phyloP scores from a whole-genome alignment of 75 land plant species.

The Sequoia sempervirens region DNA sequence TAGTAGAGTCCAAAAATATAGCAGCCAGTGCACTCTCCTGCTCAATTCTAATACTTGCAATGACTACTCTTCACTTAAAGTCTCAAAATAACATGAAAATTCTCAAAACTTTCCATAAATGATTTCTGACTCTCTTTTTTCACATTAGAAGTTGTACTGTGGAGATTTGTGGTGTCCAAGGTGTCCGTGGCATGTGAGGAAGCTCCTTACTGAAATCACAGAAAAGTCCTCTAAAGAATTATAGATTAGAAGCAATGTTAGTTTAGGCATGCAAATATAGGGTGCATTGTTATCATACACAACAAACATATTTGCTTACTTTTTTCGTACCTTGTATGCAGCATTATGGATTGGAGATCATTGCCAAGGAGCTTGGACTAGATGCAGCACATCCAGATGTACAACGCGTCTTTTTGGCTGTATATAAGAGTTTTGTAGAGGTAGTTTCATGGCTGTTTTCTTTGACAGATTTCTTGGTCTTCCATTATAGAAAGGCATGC shows the following conservation, averaged over 20 bases:
- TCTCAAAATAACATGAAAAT: conserved; percentile 52
- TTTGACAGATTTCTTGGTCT: not conserved
- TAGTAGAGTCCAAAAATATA: conserved; percentile 65
- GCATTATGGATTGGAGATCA: conserved; percentile 91
- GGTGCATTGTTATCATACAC: not conserved
- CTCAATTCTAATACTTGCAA: conserved; percentile 76
- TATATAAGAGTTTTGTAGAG: conserved; percentile 96
- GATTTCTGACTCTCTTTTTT: conserved; percentile 53
- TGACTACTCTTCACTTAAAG: conserved; percentile 26
- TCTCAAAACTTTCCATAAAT: conserved; percentile 79
- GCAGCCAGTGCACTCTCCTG: conserved; percentile 65
- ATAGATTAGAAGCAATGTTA: conserved; percentile 46
- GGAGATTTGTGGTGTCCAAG: conserved; percentile 57
- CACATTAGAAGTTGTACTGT: conserved; percentile 68
- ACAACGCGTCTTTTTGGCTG: conserved; percentile 55
- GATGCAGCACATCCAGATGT: conserved; percentile 71
- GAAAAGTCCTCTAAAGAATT: conserved; percentile 57
- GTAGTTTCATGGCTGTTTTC: conserved; percentile 21
- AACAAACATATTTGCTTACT: conserved; percentile 4
- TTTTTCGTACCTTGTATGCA: conserved; percentile 14
- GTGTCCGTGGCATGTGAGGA: conserved; percentile 55
- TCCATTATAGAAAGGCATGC: not conserved
- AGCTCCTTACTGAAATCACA: conserved; percentile 40
- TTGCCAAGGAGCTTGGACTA: conserved; percentile 83
- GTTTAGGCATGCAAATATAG: not conserved